A percentile compares a stretch with the other conserved stretches of the same genome.
phyloP scores from a whole-genome alignment of 106 monocot species.

The Gastrodia elata region DNA sequence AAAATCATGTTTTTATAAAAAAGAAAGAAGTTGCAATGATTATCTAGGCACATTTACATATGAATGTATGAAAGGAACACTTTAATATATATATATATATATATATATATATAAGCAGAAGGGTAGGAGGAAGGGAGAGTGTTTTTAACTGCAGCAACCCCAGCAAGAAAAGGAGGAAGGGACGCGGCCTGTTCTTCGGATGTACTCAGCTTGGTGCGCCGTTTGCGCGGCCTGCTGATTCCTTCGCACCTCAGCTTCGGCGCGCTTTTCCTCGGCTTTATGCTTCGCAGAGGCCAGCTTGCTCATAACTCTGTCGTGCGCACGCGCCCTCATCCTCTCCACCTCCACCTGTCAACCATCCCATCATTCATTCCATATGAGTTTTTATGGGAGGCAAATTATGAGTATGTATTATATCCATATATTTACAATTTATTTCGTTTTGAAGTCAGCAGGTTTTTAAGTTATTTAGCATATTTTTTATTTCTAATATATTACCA shows the following conservation, averaged over 20 bases:
- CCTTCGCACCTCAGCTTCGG: slow-evolving; percentile 40
- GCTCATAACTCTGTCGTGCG: slow-evolving; percentile 43
- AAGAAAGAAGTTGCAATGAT: not conserved
- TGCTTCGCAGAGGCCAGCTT: slow-evolving; percentile 38
- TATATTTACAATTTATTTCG: too few species aligned
- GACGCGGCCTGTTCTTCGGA: slow-evolving; percentile 39
- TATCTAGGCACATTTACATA: slow-evolving; percentile 4
- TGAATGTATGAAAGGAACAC: not conserved
- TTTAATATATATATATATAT: too few species aligned
- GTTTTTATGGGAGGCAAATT: too few species aligned
- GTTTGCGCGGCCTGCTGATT: slow-evolving; percentile 37
- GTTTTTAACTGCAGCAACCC: slow-evolving; percentile 32
- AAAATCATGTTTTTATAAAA: not conserved
- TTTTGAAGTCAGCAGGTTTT: too few species aligned
- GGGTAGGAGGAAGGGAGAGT: not conserved
- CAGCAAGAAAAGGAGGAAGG: slow-evolving; percentile 44
- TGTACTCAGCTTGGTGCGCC: slow-evolving; percentile 34
- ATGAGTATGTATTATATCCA: too few species aligned
- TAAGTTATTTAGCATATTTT: too few species aligned
- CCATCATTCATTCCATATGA: too few species aligned
- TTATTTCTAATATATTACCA: too few species aligned
- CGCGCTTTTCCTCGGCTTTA: slow-evolving; percentile 45
- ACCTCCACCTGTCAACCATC: slow-evolving; percentile 32
- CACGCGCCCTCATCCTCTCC: slow-evolving; percentile 43
- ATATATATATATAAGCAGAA: not conserved